Percentiles rank a stretch among this genome's conserved stretches.
Conservation (phyloP, 768 basidiomycete genomes). For the Xerocomellus amylosporus region DNA sequence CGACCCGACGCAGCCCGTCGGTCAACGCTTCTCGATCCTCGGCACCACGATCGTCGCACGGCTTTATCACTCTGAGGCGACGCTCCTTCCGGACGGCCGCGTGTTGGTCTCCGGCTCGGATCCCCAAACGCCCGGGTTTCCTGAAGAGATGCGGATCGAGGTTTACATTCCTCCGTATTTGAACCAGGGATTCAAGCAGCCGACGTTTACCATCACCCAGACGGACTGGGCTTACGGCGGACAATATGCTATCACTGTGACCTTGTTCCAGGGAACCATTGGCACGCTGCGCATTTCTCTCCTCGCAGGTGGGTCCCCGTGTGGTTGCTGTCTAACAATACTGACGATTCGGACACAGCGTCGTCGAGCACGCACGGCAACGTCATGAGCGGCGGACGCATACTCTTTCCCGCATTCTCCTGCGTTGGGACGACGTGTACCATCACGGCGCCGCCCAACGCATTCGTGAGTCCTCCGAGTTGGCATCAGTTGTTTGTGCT, state of each 20-base stretch:
- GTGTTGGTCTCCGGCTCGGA: conserved; percentile 77
- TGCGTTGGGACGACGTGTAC: conserved; percentile 70
- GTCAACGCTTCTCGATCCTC: conserved; percentile 64
- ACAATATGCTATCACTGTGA: conserved; percentile 50
- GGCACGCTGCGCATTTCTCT: conserved; percentile 58
- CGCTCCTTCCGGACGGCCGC: conserved; percentile 70
- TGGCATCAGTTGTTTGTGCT: conserved; percentile 78
- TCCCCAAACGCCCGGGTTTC: conserved; percentile 55
- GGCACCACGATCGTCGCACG: conserved; percentile 68
- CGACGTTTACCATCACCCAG: conserved; percentile 52
- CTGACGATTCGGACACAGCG: conserved; percentile 35
- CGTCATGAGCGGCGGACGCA: conserved; percentile 63
- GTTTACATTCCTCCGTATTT: conserved; percentile 90
- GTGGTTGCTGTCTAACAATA: no score
- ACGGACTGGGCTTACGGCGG: conserved; percentile 65
- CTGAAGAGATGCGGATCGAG: conserved; percentile 75
- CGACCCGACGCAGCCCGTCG: conserved; percentile 57
- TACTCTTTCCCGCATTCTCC: conserved; percentile 69
- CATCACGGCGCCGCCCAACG: conserved; percentile 74
- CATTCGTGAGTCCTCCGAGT: conserved; percentile 64
- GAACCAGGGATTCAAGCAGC: conserved; percentile 57
- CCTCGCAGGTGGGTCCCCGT: conserved; percentile 48
- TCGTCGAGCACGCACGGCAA: conserved; percentile 78
- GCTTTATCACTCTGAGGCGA: conserved; percentile 76
- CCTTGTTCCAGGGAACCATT: conserved; percentile 39